These are phyloP conservation scores for Craspedostauros australis DNA, from an alignment of 108 stramenopile species.

Conservation along the genomic window DNA sequence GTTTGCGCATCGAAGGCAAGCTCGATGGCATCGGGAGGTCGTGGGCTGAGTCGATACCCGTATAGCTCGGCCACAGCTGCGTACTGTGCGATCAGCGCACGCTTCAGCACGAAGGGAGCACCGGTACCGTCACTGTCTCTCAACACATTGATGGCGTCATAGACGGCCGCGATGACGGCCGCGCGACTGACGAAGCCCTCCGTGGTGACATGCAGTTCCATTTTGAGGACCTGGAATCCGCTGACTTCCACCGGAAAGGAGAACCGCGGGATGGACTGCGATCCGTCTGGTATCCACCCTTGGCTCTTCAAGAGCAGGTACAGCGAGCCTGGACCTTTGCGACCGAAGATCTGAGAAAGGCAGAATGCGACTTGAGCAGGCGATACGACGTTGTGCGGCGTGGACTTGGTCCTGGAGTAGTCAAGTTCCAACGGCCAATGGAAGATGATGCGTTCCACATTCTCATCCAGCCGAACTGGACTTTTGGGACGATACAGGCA, in stretches of 20 bases:
- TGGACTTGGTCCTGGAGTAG: conserved; percentile 21
- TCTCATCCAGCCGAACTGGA: conserved; percentile 16
- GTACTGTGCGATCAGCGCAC: conserved; percentile 59
- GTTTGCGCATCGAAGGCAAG: conserved; percentile 66
- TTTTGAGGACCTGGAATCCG: conserved; percentile 65
- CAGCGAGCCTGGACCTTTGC: conserved; percentile 67
- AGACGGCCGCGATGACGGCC: conserved; percentile 65
- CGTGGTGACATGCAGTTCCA: conserved; percentile 57
- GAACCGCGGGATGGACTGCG: conserved; percentile 51
- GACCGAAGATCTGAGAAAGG: conserved; percentile 61
- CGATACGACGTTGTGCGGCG: conserved; percentile 21
- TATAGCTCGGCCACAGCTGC: conserved; percentile 49
- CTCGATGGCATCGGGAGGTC: conserved; percentile 71
- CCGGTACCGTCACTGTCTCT: conserved; percentile 7
- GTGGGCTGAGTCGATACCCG: conserved; percentile 57
- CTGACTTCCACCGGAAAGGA: conserved; percentile 66
- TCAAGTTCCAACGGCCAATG: conserved; percentile 54
- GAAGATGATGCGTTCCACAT: conserved; percentile 50
- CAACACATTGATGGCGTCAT: conserved; percentile 40
- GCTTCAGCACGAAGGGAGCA: conserved; percentile 10
- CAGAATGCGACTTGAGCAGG: conserved; percentile 62
- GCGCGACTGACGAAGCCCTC: conserved; percentile 67
- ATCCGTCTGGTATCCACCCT: conserved; percentile 55
- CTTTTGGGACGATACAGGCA: conserved; percentile 43
- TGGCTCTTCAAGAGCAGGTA: conserved; percentile 46